These are phyloP conservation scores for Candida manassasensis DNA, from an alignment of 805 yeast species.

Conservation along the genomic window DNA sequence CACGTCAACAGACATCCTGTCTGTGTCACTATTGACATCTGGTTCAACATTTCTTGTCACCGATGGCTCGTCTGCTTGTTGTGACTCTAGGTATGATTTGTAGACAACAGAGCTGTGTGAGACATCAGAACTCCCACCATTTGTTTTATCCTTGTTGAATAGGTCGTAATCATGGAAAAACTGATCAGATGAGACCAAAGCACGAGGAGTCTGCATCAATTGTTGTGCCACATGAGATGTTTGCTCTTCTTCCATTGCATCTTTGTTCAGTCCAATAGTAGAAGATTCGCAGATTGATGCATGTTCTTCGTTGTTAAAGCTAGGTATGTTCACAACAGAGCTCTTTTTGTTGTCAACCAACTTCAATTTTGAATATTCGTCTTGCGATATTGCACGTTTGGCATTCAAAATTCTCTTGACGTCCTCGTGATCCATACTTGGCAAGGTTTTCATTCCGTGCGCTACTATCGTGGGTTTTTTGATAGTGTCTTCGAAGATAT, in stretches of 20 bases:
- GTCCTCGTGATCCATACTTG: constrained; percentile 46
- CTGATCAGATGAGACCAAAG: constrained; percentile 25
- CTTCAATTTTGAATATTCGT: constrained; percentile 35
- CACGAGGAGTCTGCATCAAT: constrained; percentile 25
- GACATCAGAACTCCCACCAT: no score
- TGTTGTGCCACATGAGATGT: constrained; percentile 39
- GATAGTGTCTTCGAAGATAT: constrained; percentile 28
- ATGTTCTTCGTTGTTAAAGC: constrained; percentile 24
- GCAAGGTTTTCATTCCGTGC: constrained; percentile 45
- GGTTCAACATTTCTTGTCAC: no score
- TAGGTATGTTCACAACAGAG: constrained; percentile 23
- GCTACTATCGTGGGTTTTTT: constrained; percentile 35
- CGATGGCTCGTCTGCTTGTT: no score
- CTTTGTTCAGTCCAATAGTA: constrained; percentile 7
- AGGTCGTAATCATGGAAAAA: constrained; percentile 22
- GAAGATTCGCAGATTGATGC: constrained; percentile 30
- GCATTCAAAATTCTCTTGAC: constrained; percentile 36
- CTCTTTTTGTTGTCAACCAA: constrained; percentile 20
- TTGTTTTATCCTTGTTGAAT: constrained; percentile 5
- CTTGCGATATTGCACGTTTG: constrained; percentile 35
- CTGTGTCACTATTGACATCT: no score
- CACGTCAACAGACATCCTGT: no score
- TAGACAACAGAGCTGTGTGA: constrained; percentile 4
- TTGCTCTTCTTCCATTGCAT: constrained; percentile 4
- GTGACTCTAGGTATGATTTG: constrained; percentile 6